A percentile compares a stretch with the other conserved stretches of the same genome.
Conservation (phyloP, 2,329 filamentous ascomycete species). For the Cytospora piceicola region DNA sequence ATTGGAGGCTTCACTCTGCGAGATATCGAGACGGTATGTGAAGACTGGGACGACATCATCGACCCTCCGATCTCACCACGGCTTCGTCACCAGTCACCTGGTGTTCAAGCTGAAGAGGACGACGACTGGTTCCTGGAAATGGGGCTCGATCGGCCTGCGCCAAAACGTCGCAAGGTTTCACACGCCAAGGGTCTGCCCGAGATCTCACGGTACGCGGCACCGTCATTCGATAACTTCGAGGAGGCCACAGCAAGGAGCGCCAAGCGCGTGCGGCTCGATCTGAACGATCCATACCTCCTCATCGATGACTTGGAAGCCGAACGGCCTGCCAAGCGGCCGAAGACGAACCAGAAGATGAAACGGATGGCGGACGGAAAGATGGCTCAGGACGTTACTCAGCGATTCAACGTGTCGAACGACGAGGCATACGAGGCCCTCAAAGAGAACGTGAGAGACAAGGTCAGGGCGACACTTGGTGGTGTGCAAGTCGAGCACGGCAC, state of each 20-base stretch:
- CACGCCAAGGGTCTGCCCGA: conserved; percentile 58
- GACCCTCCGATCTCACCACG: conserved; percentile 45
- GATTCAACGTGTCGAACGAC: conserved; percentile 97
- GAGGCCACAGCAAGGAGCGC: conserved; percentile 71
- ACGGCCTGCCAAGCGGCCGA: conserved; percentile 63
- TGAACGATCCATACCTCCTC: conserved; percentile 86
- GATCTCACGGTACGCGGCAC: conserved; percentile 63
- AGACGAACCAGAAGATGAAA: conserved; percentile 61
- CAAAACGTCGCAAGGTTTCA: conserved; percentile 67
- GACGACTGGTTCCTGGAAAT: conserved; percentile 69
- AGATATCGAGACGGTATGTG: conserved; percentile 83
- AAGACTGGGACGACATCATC: conserved; percentile 78
- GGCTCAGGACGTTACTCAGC: conserved; percentile 72
- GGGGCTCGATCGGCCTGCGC: conserved; percentile 51
- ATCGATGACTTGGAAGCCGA: conserved; percentile 76
- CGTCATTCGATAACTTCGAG: conserved; percentile 81
- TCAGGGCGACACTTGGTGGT: conserved; percentile 88
- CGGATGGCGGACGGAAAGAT: conserved; percentile 71
- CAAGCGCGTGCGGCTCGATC: conserved; percentile 80
- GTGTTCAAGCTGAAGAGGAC: conserved; percentile 52
- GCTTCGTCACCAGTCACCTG: conserved; percentile 22
- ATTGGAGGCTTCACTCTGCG: conserved; percentile 76
- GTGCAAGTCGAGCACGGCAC: conserved; percentile 93
- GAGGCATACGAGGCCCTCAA: conserved; percentile 94
- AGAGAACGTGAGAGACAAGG: conserved; percentile 95